Percentiles rank a stretch among this genome's conserved stretches.
Conservation (phyloP, 345 rosid genomes). For the Brassica nigra region DNA sequence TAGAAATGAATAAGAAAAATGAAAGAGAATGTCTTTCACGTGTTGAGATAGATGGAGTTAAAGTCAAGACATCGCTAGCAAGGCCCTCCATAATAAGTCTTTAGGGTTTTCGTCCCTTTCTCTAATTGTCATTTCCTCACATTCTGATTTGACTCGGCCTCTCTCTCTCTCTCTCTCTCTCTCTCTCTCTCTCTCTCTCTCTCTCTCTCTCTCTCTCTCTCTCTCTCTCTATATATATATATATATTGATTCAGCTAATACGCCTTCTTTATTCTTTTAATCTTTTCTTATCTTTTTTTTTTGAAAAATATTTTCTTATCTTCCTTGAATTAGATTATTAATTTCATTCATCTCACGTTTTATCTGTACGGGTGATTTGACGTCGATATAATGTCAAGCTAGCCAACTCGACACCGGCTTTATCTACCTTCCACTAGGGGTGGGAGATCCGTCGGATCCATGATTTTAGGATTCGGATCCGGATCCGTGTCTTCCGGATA, state of each 20-base stretch:
- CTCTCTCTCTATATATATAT: too few species aligned
- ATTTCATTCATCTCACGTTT: slow-evolving; percentile 23
- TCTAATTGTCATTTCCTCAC: background rate
- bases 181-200: too few species aligned
- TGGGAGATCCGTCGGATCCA: too few species aligned
- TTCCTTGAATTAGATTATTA: background rate
- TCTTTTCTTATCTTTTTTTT: too few species aligned
- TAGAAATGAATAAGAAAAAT: background rate
- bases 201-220: too few species aligned
- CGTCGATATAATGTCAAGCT: background rate
- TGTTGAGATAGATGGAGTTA: slow-evolving; percentile 14
- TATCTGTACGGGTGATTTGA: background rate
- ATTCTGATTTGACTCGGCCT: background rate
- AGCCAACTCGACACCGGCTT: slow-evolving; percentile 3
- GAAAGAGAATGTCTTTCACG: slow-evolving; percentile 32
- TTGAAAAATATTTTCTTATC: too few species aligned
- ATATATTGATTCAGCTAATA: too few species aligned
- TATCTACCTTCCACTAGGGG: too few species aligned
- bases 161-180: background rate
- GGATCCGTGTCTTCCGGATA: too few species aligned
- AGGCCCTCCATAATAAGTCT: background rate
- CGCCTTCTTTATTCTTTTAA: too few species aligned
- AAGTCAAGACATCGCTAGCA: slow-evolving; percentile 16
- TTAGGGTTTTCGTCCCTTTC: background rate
- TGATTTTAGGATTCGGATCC: too few species aligned